A percentile compares a stretch with the other conserved stretches of the same genome.
phyloP scores from a whole-genome alignment of 257 asterid genomes.

The Solanum arcanum region DNA sequence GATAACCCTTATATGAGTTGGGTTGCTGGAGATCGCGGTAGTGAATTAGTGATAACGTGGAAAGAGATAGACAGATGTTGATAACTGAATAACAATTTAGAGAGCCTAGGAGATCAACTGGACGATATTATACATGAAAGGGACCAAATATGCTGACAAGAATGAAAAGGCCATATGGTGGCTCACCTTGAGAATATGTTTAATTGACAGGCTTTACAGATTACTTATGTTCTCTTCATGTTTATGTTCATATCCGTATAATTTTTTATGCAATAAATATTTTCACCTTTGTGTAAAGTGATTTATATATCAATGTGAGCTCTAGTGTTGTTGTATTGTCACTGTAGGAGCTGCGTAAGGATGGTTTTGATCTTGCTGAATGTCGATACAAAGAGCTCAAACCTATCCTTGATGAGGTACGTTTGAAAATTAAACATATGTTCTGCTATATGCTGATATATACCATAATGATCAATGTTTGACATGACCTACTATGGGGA shows the following conservation, averaged over 20 bases:
- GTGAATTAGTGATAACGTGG: not conserved
- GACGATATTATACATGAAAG: not conserved
- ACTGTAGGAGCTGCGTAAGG: conserved; percentile 81
- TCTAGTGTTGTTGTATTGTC: not conserved
- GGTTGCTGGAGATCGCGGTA: not conserved
- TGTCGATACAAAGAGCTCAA: conserved; percentile 88
- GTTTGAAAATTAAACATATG: not conserved
- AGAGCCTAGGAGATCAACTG: not conserved
- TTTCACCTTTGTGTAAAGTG: not conserved
- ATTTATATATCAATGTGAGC: not conserved
- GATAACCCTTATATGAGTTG: not conserved
- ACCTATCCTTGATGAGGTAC: conserved; percentile 93
- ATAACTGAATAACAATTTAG: not conserved
- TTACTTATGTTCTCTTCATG: not conserved
- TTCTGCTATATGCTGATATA: not conserved
- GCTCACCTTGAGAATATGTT: not conserved
- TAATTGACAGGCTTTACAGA: not conserved
- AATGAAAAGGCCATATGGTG: not conserved
- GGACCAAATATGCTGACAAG: not conserved
- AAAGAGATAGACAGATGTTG: not conserved
- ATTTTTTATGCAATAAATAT: not conserved
- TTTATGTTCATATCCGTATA: not conserved
- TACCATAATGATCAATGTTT: not conserved
- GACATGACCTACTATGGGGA: not conserved
- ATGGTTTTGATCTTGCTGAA: conserved; percentile 96